Percentiles rank a stretch among this genome's conserved stretches.
These are phyloP conservation scores for Fusarium beomiforme DNA, from an alignment of 2,329 filamentous ascomycete species.

Conservation along the genomic window DNA sequence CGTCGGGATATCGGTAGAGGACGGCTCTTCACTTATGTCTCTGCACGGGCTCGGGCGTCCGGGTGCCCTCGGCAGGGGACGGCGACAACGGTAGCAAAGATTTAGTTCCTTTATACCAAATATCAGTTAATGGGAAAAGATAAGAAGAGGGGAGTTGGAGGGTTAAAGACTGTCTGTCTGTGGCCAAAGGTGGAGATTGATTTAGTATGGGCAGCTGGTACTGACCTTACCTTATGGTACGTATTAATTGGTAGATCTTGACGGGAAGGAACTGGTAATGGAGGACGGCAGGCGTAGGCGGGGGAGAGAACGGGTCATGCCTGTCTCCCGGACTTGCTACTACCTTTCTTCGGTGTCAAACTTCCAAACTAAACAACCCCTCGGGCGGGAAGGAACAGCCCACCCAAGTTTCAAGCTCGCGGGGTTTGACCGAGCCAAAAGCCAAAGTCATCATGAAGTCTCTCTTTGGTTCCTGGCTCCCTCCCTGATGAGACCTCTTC, in stretches of 20 bases:
- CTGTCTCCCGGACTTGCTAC: constrained; percentile 19
- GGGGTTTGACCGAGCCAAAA: constrained; percentile 14
- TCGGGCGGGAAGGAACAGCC: constrained; percentile 5
- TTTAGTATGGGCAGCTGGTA: not conserved
- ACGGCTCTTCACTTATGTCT: constrained; percentile 30
- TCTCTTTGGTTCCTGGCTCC: not conserved
- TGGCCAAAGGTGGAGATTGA: constrained; percentile 27
- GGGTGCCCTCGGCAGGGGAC: constrained; percentile 41
- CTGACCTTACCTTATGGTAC: constrained; percentile 11
- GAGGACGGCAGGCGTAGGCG: constrained; percentile 6
- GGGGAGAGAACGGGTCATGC: constrained; percentile 29
- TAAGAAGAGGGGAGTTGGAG: constrained; percentile 22
- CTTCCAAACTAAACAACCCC: not conserved
- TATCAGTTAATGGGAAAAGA: constrained; percentile 7
- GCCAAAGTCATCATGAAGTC: not conserved
- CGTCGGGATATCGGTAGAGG: constrained; percentile 34
- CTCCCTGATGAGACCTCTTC: not conserved
- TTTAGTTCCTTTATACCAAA: constrained; percentile 1
- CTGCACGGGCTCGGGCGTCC: constrained; percentile 45
- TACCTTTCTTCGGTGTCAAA: constrained; percentile 15
- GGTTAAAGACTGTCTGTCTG: constrained; percentile 11
- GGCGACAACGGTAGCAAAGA: constrained; percentile 28
- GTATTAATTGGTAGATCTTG: constrained; percentile 23
- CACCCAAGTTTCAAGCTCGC: constrained; percentile 8
- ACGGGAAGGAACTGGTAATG: not conserved